Evolutionary conservation across 352 stramenopile genomes (phyloP).

Genomic region (Phytophthora pistaciae): DNA sequence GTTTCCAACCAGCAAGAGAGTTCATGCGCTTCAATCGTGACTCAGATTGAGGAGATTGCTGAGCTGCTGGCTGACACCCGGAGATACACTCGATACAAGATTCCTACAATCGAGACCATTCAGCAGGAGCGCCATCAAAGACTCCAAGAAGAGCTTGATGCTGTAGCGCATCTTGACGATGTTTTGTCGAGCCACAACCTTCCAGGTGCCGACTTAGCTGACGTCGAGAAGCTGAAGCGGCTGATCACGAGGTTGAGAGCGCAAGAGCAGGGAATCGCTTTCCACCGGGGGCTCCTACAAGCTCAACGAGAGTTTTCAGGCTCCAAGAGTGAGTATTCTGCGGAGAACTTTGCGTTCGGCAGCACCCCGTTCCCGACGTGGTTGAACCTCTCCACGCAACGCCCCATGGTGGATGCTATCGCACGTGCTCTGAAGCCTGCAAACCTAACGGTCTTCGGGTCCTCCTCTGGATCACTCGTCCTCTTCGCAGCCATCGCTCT

Average conservation of each 20-base stretch:
- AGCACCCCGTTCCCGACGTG: constrained; percentile 64
- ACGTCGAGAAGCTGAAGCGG: constrained; percentile 10
- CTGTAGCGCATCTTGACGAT: constrained; percentile 21
- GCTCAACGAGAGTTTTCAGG: constrained; percentile 32
- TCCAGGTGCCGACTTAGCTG: neutral
- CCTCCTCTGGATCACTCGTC: constrained; percentile 63
- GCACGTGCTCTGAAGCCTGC: neutral
- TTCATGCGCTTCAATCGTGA: neutral
- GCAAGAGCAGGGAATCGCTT: constrained; percentile 43
- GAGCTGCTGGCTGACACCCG: constrained; percentile 15
- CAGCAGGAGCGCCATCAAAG: constrained; percentile 11
- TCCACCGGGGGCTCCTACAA: constrained; percentile 39
- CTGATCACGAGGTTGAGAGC: constrained; percentile 36
- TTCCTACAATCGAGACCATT: constrained; percentile 26
- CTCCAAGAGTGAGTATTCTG: constrained; percentile 35
- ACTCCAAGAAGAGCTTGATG: constrained; percentile 20
- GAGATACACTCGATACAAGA: constrained; percentile 11
- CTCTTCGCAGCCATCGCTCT: constrained; percentile 54
- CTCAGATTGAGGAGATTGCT: constrained; percentile 15
- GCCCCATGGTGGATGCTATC: constrained; percentile 22
- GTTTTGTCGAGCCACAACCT: constrained; percentile 18
- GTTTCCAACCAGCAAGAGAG: neutral
- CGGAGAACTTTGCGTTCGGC: constrained; percentile 66
- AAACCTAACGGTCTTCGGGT: constrained; percentile 55
- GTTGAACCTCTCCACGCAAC: constrained; percentile 38